Evolutionary conservation across 768 basidiomycete genomes (phyloP), one percentile per base, ranked within the genome.

Genomic region (Lentinula sp.): DNA sequence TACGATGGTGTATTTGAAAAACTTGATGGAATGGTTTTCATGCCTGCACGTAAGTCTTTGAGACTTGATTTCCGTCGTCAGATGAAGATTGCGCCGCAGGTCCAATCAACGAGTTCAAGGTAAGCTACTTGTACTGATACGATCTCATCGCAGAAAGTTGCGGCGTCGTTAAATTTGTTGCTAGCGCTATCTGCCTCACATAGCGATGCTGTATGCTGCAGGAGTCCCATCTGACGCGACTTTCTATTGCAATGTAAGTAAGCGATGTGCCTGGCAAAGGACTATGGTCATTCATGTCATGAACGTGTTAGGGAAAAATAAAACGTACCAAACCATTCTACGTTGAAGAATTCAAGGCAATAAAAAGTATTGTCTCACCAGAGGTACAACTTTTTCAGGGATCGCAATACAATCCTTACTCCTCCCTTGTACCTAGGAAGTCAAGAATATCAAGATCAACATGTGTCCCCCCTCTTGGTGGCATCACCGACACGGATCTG

Each of bases 381-480:
- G 79, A 87, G 72, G 85, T 83, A 63, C 9, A 66, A 64, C 56
- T 23, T 20, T 18, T 51, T 12, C n/a, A 4, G 10, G n/a, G 15
- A 41, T 36, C n/a, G 15, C 37, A 2, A 32, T 10, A 36, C 13
- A n/a, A 10, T 56, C 12, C 42, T 56, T 20, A 56, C n/a, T 28
- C 54, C 36, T 56, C 4, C 28, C 15, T 43, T 56, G 49, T 63
- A 23, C 23, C 33, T 56, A 85, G 82, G 86, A 89, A 66, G 82
- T 87, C 61, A 79, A 79, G 67, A 76, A 79, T 66, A 80, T 91
- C 70, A 91, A 93, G 70, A 67, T 91, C 61, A 90, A 86, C 13
- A 75, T 89, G 71, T 86, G 84, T 62, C 83, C 87, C 0, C 89
- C 88, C 3, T 84, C 85, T 39, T 88, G 87, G 85, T 86, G 83